Conservation (phyloP, 495 filamentous ascomycete genomes). For the Penicillium robsamsonii region DNA sequence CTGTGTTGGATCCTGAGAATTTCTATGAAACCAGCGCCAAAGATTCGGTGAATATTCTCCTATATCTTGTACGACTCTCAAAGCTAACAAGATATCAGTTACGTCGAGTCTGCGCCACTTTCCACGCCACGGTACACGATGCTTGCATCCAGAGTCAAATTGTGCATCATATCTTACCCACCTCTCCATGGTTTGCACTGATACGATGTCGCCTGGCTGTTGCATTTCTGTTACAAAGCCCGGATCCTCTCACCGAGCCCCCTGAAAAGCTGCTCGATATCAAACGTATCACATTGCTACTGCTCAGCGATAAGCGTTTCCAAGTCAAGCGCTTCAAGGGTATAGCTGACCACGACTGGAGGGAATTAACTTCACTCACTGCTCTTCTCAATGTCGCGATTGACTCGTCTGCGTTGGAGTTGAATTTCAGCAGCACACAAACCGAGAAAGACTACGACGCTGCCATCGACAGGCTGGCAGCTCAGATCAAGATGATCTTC, state of each 20-base stretch:
- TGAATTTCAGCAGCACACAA: conserved; percentile 29
- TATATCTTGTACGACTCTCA: background rate
- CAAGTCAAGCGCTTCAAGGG: conserved; percentile 37
- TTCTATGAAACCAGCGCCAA: conserved; percentile 31
- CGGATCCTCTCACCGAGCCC: conserved; percentile 41
- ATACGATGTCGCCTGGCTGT: conserved; percentile 72
- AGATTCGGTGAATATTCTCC: conserved; percentile 28
- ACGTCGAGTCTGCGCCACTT: conserved; percentile 49
- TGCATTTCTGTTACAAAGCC: conserved; percentile 61
- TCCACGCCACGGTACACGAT: conserved; percentile 51
- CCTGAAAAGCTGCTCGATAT: conserved; percentile 51
- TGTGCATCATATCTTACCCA: conserved; percentile 57
- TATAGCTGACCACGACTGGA: conserved; percentile 61
- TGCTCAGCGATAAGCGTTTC: conserved; percentile 49
- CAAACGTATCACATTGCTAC: conserved; percentile 47
- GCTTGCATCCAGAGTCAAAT: conserved; percentile 56
- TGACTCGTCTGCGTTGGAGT: conserved; percentile 54
- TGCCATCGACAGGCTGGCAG: conserved; percentile 64
- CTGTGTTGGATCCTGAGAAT: conserved; percentile 33
- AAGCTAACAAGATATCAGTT: conserved; percentile 44
- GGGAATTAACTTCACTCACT: conserved; percentile 58
- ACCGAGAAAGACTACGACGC: conserved; percentile 59
- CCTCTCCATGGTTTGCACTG: conserved; percentile 52
- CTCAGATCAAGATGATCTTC: conserved; percentile 63
- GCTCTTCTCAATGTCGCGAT: conserved; percentile 71